These are phyloP conservation scores for Cyberlindnera amylophila DNA, from an alignment of 805 yeast species.

Conservation along the genomic window DNA sequence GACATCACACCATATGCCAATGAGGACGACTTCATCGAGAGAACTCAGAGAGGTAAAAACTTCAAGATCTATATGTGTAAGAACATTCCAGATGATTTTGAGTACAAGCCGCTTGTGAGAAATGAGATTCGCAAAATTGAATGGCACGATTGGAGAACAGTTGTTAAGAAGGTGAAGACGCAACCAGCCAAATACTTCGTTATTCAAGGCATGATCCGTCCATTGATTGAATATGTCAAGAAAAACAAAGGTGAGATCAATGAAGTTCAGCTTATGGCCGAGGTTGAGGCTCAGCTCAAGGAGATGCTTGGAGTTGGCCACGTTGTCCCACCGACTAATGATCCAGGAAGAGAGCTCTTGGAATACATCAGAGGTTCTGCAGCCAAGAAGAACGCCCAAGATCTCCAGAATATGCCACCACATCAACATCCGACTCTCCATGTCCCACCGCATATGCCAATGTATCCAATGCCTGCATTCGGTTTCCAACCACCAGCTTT, in stretches of 20 bases:
- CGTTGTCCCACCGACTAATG: slow-evolving; percentile 27
- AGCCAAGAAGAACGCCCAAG: slow-evolving; percentile 24
- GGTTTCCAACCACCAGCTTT: slow-evolving; percentile 22
- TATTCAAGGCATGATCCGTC: slow-evolving; percentile 39
- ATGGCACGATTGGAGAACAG: slow-evolving; percentile 63
- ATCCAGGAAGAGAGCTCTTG: slow-evolving; percentile 76
- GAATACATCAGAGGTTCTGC: slow-evolving; percentile 54
- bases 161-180: slow-evolving; percentile 29
- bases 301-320: slow-evolving; percentile 54
- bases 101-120: slow-evolving; percentile 79
- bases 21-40: slow-evolving; percentile 72
- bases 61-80: slow-evolving; percentile 75
- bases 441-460: slow-evolving; percentile 11
- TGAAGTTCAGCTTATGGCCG: slow-evolving; percentile 56
- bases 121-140: slow-evolving; percentile 82
- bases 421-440: slow-evolving; percentile 9
- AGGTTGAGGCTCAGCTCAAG: slow-evolving; percentile 66
- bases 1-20: slow-evolving; percentile 67
- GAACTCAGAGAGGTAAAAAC: slow-evolving; percentile 79
- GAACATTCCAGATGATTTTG: slow-evolving; percentile 71
- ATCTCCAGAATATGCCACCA: slow-evolving; percentile 11
- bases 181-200: slow-evolving; percentile 33
- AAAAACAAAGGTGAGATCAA: slow-evolving; percentile 44
- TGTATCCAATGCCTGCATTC: slow-evolving; percentile 14
- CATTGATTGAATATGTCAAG: slow-evolving; percentile 48